Evolutionary conservation across 192 early-diverging fungal species (phyloP).

Genomic region (Entrophospora sp.): DNA sequence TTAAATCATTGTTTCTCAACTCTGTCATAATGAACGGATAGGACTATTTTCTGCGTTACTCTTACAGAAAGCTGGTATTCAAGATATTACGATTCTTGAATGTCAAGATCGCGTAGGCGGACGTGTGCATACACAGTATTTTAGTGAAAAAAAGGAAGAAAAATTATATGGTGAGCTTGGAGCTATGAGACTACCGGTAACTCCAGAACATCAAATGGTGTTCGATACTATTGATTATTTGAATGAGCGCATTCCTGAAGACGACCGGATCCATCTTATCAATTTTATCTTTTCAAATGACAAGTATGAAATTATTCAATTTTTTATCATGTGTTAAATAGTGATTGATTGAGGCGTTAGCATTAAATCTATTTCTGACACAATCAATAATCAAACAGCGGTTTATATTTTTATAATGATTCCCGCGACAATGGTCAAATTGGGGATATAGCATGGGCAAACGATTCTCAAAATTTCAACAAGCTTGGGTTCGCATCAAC

Average conservation of each 20-base stretch:
- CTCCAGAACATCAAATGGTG: constrained; percentile 23
- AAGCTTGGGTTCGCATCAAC: too few relatives aligned
- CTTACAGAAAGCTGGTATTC: constrained; percentile 21
- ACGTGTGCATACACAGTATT: constrained; percentile 25
- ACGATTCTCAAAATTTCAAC: too few relatives aligned
- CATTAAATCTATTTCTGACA: too few relatives aligned
- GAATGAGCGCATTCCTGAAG: constrained; percentile 12
- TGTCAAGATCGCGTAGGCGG: constrained; percentile 22
- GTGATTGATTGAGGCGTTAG: too few relatives aligned
- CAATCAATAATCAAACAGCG: too few relatives aligned
- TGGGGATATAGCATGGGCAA: too few relatives aligned
- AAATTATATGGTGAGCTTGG: constrained; percentile 22
- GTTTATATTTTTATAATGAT: too few relatives aligned
- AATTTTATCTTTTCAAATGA: neutral
- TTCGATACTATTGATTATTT: constrained; percentile 23
- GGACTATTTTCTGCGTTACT: constrained; percentile 21
- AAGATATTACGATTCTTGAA: constrained; percentile 24
- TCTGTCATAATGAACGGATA: too few relatives aligned
- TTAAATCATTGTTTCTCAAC: neutral
- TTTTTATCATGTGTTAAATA: too few relatives aligned
- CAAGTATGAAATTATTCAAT: constrained; percentile 17
- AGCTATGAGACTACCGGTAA: constrained; percentile 23
- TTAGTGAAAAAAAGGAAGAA: constrained; percentile 12
- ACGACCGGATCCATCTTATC: constrained; percentile 14
- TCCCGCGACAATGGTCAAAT: too few relatives aligned